Conservation (phyloP, 768 basidiomycete species). For the Serpula lacrymans region DNA sequence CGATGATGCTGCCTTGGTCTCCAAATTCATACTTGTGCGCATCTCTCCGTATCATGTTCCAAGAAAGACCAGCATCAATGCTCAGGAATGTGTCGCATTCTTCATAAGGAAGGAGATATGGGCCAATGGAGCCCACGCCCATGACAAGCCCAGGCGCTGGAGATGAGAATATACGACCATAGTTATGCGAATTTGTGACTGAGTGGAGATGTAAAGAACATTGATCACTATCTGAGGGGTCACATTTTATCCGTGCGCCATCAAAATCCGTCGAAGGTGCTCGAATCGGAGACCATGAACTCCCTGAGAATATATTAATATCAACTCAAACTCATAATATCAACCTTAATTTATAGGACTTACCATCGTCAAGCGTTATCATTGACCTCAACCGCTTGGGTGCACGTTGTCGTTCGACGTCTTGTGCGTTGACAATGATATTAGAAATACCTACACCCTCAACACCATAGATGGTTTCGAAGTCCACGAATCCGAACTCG, state of each 20-base stretch:
- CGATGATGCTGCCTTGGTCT: slow-evolving; percentile 76
- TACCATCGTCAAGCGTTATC: slow-evolving; percentile 90
- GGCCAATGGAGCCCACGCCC: slow-evolving; percentile 92
- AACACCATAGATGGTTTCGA: slow-evolving; percentile 80
- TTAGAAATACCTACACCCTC: slow-evolving; percentile 93
- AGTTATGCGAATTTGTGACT: slow-evolving; percentile 90
- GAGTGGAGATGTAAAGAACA: slow-evolving; percentile 94
- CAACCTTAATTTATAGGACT: slow-evolving; percentile 4
- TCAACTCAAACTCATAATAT: slow-evolving; percentile 1
- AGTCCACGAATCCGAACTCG: slow-evolving; percentile 85
- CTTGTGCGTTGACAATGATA: slow-evolving; percentile 76
- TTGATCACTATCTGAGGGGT: slow-evolving; percentile 46
- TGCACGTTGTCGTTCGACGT: slow-evolving; percentile 70
- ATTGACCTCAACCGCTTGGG: slow-evolving; percentile 71
- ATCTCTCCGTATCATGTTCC: slow-evolving; percentile 71
- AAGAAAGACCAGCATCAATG: slow-evolving; percentile 82
- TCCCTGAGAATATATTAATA: slow-evolving; percentile 34
- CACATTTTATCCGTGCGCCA: slow-evolving; percentile 62
- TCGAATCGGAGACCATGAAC: slow-evolving; percentile 75
- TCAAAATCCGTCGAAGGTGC: slow-evolving; percentile 53
- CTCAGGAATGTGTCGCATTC: slow-evolving; percentile 94
- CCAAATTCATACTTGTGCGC: slow-evolving; percentile 98
- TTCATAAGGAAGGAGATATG: slow-evolving; percentile 63
- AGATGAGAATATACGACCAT: slow-evolving; percentile 91
- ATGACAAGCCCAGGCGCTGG: slow-evolving; percentile 93